Conservation (phyloP, 1,284 basidiomycete genomes). For the Austroboletus olivaceoglutinosus region DNA sequence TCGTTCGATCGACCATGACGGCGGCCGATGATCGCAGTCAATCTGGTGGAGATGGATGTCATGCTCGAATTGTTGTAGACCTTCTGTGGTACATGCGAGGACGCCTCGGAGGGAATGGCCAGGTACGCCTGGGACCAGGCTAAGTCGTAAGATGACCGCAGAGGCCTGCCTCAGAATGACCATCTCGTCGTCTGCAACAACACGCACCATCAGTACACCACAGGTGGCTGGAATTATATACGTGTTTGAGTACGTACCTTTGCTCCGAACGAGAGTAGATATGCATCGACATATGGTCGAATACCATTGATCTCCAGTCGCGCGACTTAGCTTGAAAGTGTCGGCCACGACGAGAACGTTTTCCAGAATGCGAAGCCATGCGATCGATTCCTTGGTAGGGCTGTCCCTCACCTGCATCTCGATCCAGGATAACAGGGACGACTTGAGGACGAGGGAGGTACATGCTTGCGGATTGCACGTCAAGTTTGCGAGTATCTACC, state of each 20-base stretch:
- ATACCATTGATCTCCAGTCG: slow-evolving; percentile 59
- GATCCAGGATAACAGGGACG: slow-evolving; percentile 74
- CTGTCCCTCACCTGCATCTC: slow-evolving; percentile 60
- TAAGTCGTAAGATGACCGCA: slow-evolving; percentile 18
- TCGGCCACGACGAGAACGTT: slow-evolving; percentile 52
- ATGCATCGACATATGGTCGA: slow-evolving; percentile 52
- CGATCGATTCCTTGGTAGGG: slow-evolving; percentile 41
- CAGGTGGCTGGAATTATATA: background rate
- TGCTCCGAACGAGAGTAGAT: slow-evolving; percentile 37
- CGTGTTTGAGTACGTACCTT: slow-evolving; percentile 16
- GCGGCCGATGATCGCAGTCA: background rate
- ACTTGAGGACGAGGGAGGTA: slow-evolving; percentile 65
- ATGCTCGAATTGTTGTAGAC: slow-evolving; percentile 40
- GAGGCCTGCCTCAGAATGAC: slow-evolving; percentile 21
- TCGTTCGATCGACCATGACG: background rate
- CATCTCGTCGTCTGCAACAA: slow-evolving; percentile 17
- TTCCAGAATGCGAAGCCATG: slow-evolving; percentile 70
- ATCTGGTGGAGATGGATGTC: slow-evolving; percentile 7
- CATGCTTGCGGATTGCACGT: slow-evolving; percentile 66
- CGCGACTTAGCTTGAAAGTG: slow-evolving; percentile 44
- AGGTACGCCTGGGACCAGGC: slow-evolving; percentile 10
- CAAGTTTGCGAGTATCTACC: slow-evolving; percentile 69
- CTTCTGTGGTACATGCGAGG: slow-evolving; percentile 35
- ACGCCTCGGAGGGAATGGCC: slow-evolving; percentile 20
- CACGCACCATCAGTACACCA: background rate